Evolutionary conservation across 169 alveolate genomes (phyloP).

Genomic region (Plasmodium sp.): DNA sequence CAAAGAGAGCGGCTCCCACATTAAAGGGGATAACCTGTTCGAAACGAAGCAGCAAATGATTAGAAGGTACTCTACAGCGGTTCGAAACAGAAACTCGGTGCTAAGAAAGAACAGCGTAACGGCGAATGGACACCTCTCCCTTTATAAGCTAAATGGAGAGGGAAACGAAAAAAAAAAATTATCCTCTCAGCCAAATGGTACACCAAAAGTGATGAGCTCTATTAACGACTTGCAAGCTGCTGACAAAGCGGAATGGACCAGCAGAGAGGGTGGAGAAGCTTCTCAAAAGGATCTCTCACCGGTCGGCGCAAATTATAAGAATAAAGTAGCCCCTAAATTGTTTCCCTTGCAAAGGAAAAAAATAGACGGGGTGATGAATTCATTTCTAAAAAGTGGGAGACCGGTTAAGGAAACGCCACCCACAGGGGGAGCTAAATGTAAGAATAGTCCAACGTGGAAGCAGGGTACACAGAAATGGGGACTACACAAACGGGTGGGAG

Average conservation of each 20-base stretch:
- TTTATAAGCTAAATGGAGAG: neutral
- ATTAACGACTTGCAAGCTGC: neutral
- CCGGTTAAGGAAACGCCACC: neutral
- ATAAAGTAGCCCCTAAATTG: neutral
- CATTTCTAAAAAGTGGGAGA: neutral
- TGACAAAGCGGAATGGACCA: neutral
- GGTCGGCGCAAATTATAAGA: neutral
- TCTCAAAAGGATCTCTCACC: neutral
- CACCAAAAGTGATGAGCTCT: neutral
- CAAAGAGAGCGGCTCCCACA: neutral
- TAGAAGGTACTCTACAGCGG: constrained; percentile 33
- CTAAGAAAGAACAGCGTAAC: neutral
- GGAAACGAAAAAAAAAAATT: neutral
- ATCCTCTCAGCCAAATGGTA: neutral
- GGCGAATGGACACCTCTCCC: neutral
- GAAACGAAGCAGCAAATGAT: constrained; percentile 30
- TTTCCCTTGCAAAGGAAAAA: neutral
- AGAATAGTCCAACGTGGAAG: neutral
- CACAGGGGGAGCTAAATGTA: neutral
- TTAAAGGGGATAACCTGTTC: neutral
- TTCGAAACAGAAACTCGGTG: constrained; percentile 5
- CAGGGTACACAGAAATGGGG: neutral
- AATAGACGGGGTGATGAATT: neutral
- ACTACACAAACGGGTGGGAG: neutral
- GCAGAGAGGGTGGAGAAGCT: neutral